These are phyloP conservation scores for Termitomyces sp. DNA, from an alignment of 768 basidiomycete genomes.

Conservation along the genomic window DNA sequence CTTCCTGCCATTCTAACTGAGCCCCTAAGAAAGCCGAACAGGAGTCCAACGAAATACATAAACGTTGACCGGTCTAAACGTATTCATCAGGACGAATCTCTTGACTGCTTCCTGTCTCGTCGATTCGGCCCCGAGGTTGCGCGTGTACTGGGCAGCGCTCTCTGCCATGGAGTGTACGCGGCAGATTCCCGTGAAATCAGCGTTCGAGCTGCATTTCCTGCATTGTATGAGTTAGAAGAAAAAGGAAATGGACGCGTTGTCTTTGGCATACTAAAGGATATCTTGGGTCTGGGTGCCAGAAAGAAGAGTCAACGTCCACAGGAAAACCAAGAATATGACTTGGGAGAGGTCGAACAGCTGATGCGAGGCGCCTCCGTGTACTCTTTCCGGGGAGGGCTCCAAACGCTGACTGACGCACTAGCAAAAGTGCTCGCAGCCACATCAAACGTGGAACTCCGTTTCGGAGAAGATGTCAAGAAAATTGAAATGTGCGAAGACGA, in stretches of 20 bases:
- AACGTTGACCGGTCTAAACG: neutral
- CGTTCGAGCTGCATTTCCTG: slow-evolving; percentile 72
- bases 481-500: slow-evolving; percentile 28
- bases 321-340: slow-evolving; percentile 28
- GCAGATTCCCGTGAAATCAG: slow-evolving; percentile 75
- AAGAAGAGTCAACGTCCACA: slow-evolving; percentile 6
- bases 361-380: slow-evolving; percentile 70
- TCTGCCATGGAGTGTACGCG: slow-evolving; percentile 93
- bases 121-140: slow-evolving; percentile 74
- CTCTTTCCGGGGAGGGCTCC: slow-evolving; percentile 76
- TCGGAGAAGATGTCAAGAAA: slow-evolving; percentile 31
- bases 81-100: slow-evolving; percentile 56
- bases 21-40: slow-evolving; percentile 43
- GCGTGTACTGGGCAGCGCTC: slow-evolving; percentile 66
- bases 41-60: slow-evolving; percentile 7
- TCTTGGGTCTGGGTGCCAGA: slow-evolving; percentile 11
- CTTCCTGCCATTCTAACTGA: slow-evolving; percentile 55
- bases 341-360: slow-evolving; percentile 40
- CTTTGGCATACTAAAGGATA: slow-evolving; percentile 41
- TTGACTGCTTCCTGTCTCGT: slow-evolving; percentile 72
- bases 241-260: slow-evolving; percentile 67
- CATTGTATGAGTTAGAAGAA: slow-evolving; percentile 65
- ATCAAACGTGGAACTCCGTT: slow-evolving; percentile 55
- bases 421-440: slow-evolving; percentile 35
- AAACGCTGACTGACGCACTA: slow-evolving; percentile 57